Conservation (phyloP, 2,329 filamentous ascomycete species). For the Verticillium alfalfae region DNA sequence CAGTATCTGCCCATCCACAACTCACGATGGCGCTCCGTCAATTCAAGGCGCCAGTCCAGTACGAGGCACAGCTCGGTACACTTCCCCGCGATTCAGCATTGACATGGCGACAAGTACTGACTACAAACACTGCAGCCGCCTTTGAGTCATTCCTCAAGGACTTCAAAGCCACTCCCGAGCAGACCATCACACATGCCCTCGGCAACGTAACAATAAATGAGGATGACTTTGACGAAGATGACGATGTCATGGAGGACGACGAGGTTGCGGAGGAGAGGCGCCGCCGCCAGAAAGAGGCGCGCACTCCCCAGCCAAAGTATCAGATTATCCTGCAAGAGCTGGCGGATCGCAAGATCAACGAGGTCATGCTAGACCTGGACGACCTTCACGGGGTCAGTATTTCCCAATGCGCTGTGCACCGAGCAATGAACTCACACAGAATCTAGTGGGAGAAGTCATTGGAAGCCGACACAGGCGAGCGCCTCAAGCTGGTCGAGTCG, state of each 20-base stretch:
- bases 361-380: slow-evolving; percentile 83
- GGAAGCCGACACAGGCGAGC: slow-evolving; percentile 43
- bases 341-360: slow-evolving; percentile 69
- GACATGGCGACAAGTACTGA: slow-evolving; percentile 1
- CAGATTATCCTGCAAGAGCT: slow-evolving; percentile 81
- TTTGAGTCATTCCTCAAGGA: slow-evolving; percentile 83
- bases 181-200: slow-evolving; percentile 73
- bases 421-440: slow-evolving; percentile 18
- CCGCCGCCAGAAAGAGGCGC: slow-evolving; percentile 41
- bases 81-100: slow-evolving; percentile 10
- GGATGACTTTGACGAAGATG: slow-evolving; percentile 81
- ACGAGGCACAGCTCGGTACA: slow-evolving; percentile 78
- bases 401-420: slow-evolving; percentile 60
- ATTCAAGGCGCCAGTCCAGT: slow-evolving; percentile 75
- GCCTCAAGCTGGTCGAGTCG: slow-evolving; percentile 68
- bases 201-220: slow-evolving; percentile 82
- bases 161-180: slow-evolving; percentile 76
- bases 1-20: neutral
- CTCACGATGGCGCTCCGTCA: slow-evolving; percentile 76
- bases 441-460: slow-evolving; percentile 68
- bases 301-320: slow-evolving; percentile 75
- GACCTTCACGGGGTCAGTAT: slow-evolving; percentile 67
- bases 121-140: slow-evolving; percentile 45
- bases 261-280: slow-evolving; percentile 37
- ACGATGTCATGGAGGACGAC: slow-evolving; percentile 83